phyloP scores from a whole-genome alignment of 2,329 filamentous ascomycete species.

The Aspergillus sclerotialis region DNA sequence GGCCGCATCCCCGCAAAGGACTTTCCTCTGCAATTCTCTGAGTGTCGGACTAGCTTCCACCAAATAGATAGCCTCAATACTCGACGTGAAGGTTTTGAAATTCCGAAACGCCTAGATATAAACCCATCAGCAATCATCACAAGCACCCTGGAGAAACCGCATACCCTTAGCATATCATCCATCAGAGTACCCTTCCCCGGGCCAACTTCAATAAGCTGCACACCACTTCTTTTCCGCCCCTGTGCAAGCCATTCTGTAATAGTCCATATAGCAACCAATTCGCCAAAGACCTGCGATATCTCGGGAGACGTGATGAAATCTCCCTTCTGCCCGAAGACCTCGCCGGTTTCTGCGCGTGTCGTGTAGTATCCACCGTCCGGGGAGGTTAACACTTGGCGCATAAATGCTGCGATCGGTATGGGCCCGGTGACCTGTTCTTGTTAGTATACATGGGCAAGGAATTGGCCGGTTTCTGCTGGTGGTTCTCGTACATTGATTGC shows the following conservation, averaged over 20 bases:
- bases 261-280: slow-evolving; percentile 89
- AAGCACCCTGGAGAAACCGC: slow-evolving; percentile 22
- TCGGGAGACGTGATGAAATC: slow-evolving; percentile 97
- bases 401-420: slow-evolving; percentile 85
- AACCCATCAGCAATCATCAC: slow-evolving; percentile 3
- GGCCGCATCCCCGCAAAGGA: slow-evolving; percentile 68
- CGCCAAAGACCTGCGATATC: slow-evolving; percentile 94
- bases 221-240: slow-evolving; percentile 62
- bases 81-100: slow-evolving; percentile 69
- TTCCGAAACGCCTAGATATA: slow-evolving; percentile 64
- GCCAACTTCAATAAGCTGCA: slow-evolving; percentile 89
- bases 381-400: slow-evolving; percentile 96
- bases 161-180: slow-evolving; percentile 87
- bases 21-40: slow-evolving; percentile 66
- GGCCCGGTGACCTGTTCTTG: slow-evolving; percentile 65
- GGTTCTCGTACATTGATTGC: slow-evolving; percentile 66
- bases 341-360: slow-evolving; percentile 56
- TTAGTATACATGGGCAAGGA: slow-evolving; percentile 3
- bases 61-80: slow-evolving; percentile 82
- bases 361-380: slow-evolving; percentile 93
- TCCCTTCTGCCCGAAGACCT: slow-evolving; percentile 87
- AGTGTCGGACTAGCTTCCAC: slow-evolving; percentile 86
- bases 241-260: slow-evolving; percentile 96
- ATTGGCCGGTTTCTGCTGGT: background rate
- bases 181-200: slow-evolving; percentile 92